Evolutionary conservation across 2,329 filamentous ascomycete genomes (phyloP).

Genomic region (Paraconiothyrium sp.): DNA sequence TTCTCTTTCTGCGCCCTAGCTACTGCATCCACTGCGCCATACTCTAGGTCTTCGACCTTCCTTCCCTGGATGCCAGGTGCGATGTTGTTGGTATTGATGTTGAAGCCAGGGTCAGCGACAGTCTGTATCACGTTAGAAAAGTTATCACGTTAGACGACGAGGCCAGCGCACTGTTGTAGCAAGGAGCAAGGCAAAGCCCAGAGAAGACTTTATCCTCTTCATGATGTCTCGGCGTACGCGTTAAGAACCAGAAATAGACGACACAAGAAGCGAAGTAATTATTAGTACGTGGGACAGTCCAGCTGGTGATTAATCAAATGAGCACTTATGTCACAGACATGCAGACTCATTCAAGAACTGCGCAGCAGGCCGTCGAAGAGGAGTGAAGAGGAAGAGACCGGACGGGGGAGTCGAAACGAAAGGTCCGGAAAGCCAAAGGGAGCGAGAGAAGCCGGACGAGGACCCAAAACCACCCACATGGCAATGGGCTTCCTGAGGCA

Average conservation of each 20-base stretch:
- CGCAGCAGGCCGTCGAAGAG: conserved; percentile 47
- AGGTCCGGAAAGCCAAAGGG: conserved; percentile 35
- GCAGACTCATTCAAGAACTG: conserved; percentile 46
- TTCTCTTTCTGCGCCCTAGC: conserved; percentile 25
- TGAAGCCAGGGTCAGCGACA: conserved; percentile 34
- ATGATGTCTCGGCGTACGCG: conserved; percentile 27
- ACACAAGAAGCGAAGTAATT: conserved; percentile 17
- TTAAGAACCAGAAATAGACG: conserved; percentile 8
- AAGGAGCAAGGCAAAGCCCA: conserved; percentile 39
- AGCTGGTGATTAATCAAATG: conserved; percentile 42
- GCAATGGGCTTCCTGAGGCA: conserved; percentile 38
- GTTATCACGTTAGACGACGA: neutral
- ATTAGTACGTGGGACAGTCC: conserved; percentile 48
- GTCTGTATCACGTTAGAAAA: conserved; percentile 36
- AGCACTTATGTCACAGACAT: conserved; percentile 42
- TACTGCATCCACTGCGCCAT: conserved; percentile 28
- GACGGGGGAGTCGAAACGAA: conserved; percentile 21
- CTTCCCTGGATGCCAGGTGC: conserved; percentile 34
- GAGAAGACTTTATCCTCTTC: conserved; percentile 39
- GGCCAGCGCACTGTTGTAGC: conserved; percentile 40
- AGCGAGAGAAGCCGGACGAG: conserved; percentile 40
- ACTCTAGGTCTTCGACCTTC: conserved; percentile 36
- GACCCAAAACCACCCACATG: conserved; percentile 44
- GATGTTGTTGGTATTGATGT: conserved; percentile 35
- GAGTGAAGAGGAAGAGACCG: conserved; percentile 27